Evolutionary conservation across 306 rosid species (phyloP).

Genomic region (Myrica gale): DNA sequence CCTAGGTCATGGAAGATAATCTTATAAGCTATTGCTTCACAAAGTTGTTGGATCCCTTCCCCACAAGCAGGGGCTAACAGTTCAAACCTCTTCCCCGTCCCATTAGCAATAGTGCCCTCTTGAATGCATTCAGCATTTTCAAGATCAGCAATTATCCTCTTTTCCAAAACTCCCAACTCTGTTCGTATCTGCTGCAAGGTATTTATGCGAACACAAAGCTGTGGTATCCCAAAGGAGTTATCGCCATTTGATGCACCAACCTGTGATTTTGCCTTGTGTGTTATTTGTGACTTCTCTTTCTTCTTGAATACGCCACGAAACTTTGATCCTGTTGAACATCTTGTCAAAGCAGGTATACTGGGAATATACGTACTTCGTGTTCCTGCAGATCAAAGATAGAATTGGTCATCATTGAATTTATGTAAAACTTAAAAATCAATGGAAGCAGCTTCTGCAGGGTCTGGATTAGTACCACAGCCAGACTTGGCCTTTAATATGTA

Average conservation of each 20-base stretch:
- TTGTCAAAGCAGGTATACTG: conserved; percentile 74
- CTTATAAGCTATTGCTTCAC: conserved; percentile 71
- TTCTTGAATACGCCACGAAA: conserved; percentile 64
- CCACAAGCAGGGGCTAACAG: conserved; percentile 56
- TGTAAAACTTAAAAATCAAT: conserved; percentile 19
- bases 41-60: conserved; percentile 78
- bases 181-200: conserved; percentile 76
- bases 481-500: conserved; percentile 71
- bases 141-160: conserved; percentile 61
- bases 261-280: conserved; percentile 56
- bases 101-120: conserved; percentile 36
- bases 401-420: conserved; percentile 24
- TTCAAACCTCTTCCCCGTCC: conserved; percentile 58
- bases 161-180: conserved; percentile 69
- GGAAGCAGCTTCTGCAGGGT: conserved; percentile 14
- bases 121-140: conserved; percentile 43
- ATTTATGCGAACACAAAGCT: conserved; percentile 77
- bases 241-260: conserved; percentile 53
- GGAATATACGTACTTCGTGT: conserved; percentile 61
- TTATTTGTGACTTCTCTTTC: conserved; percentile 60
- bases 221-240: conserved; percentile 55
- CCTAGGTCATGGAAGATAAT: conserved; percentile 61
- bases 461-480: conserved; percentile 67
- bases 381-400: conserved; percentile 53
- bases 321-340: conserved; percentile 76